phyloP scores from a whole-genome alignment of 371 early-diverging fungal species.

The Apophysomyces sp. region DNA sequence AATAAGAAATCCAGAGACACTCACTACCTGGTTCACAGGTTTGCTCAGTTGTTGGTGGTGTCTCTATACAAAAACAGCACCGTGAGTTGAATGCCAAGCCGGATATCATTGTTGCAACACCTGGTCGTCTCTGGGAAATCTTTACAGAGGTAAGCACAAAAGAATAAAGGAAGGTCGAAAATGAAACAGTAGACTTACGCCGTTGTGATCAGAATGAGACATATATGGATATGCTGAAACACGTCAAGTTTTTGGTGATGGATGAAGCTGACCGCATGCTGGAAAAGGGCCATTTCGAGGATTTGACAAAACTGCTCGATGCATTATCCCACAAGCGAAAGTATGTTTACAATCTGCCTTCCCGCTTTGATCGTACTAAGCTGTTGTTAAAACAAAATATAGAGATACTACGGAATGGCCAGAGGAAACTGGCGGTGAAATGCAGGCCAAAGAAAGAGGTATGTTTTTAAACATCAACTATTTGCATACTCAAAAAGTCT shows the following conservation, averaged over 20 bases:
- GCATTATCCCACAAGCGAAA: slow-evolving; percentile 52
- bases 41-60: slow-evolving; percentile 89
- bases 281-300: slow-evolving; percentile 89
- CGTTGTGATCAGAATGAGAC: slow-evolving; percentile 39
- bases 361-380: too few relatives aligned
- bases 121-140: slow-evolving; percentile 96
- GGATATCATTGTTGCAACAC: slow-evolving; percentile 96
- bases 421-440: slow-evolving; percentile 24
- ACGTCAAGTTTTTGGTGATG: slow-evolving; percentile 74
- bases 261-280: slow-evolving; percentile 99
- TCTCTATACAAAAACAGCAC: slow-evolving; percentile 89
- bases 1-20: not conserved
- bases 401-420: slow-evolving; percentile 44
- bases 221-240: slow-evolving; percentile 51
- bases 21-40: slow-evolving; percentile 25
- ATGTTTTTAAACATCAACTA: not conserved
- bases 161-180: not conserved
- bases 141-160: slow-evolving; percentile 60
- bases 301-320: slow-evolving; percentile 66
- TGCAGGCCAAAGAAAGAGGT: slow-evolving; percentile 1
- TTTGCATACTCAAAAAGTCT: slow-evolving; percentile 11
- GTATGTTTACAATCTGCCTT: slow-evolving; percentile 13
- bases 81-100: slow-evolving; percentile 69
- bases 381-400: too few relatives aligned
- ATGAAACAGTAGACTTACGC: not conserved